Evolutionary conservation across 305 asterid genomes (phyloP), one percentile per base, ranked within the genome.

Genomic region (Ajuga reptans): DNA sequence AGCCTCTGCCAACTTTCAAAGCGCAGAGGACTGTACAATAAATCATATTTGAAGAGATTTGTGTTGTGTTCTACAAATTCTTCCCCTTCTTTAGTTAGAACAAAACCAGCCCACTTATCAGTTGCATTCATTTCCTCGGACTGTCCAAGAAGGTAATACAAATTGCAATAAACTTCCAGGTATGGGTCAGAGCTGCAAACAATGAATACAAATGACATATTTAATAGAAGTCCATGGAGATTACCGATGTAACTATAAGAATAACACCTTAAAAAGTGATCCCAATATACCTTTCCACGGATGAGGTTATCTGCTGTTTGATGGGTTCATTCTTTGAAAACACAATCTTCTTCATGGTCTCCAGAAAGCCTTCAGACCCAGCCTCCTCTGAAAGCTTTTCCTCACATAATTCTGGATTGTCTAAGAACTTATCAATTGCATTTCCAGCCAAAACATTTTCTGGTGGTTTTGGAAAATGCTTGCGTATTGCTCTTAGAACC

Each of bases 91-190:
- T 89, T 89, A 50, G 99, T 91, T 72, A 91, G 85, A 71, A 91
- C 96, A 85, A 91, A 94, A 76, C 98, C 99, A 71, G 98, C 96
- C 99, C 99, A 89, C 79, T 91, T 91, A 79, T 94, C 99, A 71
- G 96, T 91, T 72, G 99, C 95, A 71, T 89, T 89, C 71, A 83
- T 86, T 82, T 94, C 99, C 81, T 91, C 97, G 42, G 96, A 89
- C 83, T 79, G 95, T 18, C 92, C 96, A 46, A 94, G 91, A 81
- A 89, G 89, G 81, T 86, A 82, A 82, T 89, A 91, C 79, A 94
- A 82, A 84, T 89, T 86, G 89, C 88, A 70, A 82, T 94, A 91
- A 74, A 91, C 94, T 64, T 91, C 99, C 75, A 77, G 78, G 77
- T 89, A 91, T 34, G 89, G 86, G 59, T 86, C 97, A 76, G 92